phyloP scores from a whole-genome alignment of 192 early-diverging fungal species.

The Fimicolochytrium jonesii region DNA sequence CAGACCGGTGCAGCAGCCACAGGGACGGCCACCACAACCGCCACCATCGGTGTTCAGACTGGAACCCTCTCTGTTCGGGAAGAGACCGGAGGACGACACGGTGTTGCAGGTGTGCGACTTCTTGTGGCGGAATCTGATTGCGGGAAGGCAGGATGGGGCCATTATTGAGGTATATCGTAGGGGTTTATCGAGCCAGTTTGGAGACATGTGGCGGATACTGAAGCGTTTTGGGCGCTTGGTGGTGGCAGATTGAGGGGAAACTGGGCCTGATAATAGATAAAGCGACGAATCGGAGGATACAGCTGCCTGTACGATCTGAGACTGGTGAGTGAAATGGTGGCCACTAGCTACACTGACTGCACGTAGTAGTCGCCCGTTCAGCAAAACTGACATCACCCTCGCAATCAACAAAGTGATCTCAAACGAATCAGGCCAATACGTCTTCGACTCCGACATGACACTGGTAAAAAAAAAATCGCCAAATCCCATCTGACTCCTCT shows the following conservation, averaged over 20 bases:
- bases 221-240: background rate
- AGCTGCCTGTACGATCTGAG: conserved; percentile 61
- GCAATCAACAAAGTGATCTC: no score
- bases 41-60: background rate
- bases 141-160: background rate
- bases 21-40: no score
- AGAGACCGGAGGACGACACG: conserved; percentile 14
- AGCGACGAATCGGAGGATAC: conserved; percentile 51
- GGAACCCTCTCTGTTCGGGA: conserved; percentile 20
- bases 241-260: conserved; percentile 88
- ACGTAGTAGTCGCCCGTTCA: no score
- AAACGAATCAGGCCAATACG: conserved; percentile 22
- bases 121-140: conserved; percentile 8
- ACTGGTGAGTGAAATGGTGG: conserved; percentile 54
- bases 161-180: conserved; percentile 14
- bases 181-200: background rate
- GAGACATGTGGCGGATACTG: background rate
- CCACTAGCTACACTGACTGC: no score
- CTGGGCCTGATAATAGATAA: conserved; percentile 76
- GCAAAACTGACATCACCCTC: no score
- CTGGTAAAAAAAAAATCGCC: conserved; percentile 34
- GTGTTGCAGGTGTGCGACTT: conserved; percentile 17
- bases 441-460: conserved; percentile 87
- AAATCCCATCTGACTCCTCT: no score
- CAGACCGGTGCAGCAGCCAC: no score